Evolutionary conservation across 441 rosid genomes (phyloP), one percentile per base, ranked within the genome.

Genomic region (Bocquillonia castaneifolia): DNA sequence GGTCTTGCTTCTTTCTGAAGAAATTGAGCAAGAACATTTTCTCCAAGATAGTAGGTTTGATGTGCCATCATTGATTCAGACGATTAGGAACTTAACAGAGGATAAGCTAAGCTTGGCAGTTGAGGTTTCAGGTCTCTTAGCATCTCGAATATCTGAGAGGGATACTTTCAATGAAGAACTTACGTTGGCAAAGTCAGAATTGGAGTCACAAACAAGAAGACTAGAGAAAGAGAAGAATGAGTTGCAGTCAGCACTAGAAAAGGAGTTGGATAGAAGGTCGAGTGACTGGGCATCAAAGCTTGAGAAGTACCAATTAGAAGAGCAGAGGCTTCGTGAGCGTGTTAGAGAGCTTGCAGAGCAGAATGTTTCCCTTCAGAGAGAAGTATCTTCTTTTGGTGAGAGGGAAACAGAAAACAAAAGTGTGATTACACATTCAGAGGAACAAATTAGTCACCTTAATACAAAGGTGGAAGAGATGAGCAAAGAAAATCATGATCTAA

Each of bases 301-400:
- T 61, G 88, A 94, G 80, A 90, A 86, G 62, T 88, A 84, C 72
- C 91, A 83, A 50, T 67, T 72, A 52, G 99, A 94, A 77, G 99
- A 94, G 82, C 85, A 82, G 74, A 92, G 92, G 82, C 94, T 94
- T 61, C 88, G 94, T 51, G 96, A 90, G 66, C 90, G 97, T 34
- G 96, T 92, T 58, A 78, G 99, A 66, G 97, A 92, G 84, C 90
- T 94, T 55, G 98, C 99, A 20, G 98, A 94, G 81, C 91, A 92
- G 56, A 94, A 94, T 68, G 99, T 92, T 66, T 80, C 94, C 34
- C 90, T 94, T 61, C 99, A 94, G 78, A 87, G 91, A 80, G 93
- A 92, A 72, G 83, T 86, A 47, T 80, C 96, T 69, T 73, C 87
- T 60, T 80, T 87, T 39, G 85, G 78, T 59, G 96, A 88, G 76